Evolutionary conservation across 768 basidiomycete genomes (phyloP).

Genomic region (Lactarius evosmus): DNA sequence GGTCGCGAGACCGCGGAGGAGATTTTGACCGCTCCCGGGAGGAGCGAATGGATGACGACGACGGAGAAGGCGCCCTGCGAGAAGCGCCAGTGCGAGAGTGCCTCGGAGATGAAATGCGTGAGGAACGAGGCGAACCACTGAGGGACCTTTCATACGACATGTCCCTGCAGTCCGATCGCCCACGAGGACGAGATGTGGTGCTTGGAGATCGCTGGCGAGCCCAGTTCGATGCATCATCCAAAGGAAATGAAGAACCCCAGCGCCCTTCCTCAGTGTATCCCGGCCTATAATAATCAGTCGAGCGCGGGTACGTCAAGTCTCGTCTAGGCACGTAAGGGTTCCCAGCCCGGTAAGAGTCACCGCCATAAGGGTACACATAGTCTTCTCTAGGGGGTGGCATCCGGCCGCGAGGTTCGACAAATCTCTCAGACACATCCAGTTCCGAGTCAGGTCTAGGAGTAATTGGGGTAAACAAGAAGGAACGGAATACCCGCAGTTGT

Average conservation of each 20-base stretch:
- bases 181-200: constrained; percentile 17
- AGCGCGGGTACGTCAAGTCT: constrained; percentile 37
- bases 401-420: constrained; percentile 17
- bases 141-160: constrained; percentile 21
- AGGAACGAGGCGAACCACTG: constrained; percentile 24
- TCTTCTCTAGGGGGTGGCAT: constrained; percentile 29
- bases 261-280: constrained; percentile 38
- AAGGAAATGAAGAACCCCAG: constrained; percentile 33
- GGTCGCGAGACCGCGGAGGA: constrained; percentile 20
- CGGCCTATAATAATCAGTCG: constrained; percentile 52
- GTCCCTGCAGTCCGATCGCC: constrained; percentile 21
- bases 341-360: constrained; percentile 50
- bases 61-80: constrained; percentile 26
- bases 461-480: constrained; percentile 19
- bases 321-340: constrained; percentile 40
- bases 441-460: constrained; percentile 13
- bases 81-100: constrained; percentile 23
- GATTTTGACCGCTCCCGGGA: constrained; percentile 39
- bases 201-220: constrained; percentile 16
- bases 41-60: constrained; percentile 35
- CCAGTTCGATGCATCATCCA: constrained; percentile 31
- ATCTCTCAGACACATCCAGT: constrained; percentile 23
- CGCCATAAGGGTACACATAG: constrained; percentile 41
- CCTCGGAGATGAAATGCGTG: constrained; percentile 26
- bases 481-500: background rate